These are phyloP conservation scores for Clitocybe nebularis DNA, from an alignment of 1,284 basidiomycete genomes.

Conservation along the genomic window DNA sequence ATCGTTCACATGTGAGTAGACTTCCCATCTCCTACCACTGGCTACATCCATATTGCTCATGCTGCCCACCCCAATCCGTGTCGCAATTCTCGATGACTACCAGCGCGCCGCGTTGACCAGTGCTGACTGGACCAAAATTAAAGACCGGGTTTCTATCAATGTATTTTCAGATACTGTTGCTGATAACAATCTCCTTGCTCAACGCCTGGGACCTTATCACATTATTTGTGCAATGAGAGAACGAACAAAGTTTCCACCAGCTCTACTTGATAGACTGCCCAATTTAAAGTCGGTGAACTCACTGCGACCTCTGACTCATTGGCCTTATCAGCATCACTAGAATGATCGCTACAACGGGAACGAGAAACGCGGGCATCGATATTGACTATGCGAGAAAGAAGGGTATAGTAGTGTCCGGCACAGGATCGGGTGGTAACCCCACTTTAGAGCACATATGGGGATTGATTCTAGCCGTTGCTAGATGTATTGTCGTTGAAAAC, in stretches of 20 bases:
- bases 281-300: slow-evolving; percentile 39
- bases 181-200: slow-evolving; percentile 46
- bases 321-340: slow-evolving; percentile 24
- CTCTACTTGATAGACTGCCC: slow-evolving; percentile 50
- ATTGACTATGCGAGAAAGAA: slow-evolving; percentile 40
- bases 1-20: no score
- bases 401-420: slow-evolving; percentile 57
- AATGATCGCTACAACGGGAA: slow-evolving; percentile 57
- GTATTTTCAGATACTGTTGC: slow-evolving; percentile 49
- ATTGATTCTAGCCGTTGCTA: slow-evolving; percentile 53
- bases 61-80: slow-evolving; percentile 2
- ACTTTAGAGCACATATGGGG: slow-evolving; percentile 66
- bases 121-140: slow-evolving; percentile 50
- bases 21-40: neutral
- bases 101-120: slow-evolving; percentile 45
- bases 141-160: slow-evolving; percentile 36
- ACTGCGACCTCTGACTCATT: no score
- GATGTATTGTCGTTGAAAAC: slow-evolving; percentile 50
- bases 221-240: slow-evolving; percentile 69
- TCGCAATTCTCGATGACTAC: slow-evolving; percentile 59
- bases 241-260: slow-evolving; percentile 51
- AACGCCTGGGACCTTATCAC: slow-evolving; percentile 47
- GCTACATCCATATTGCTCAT: slow-evolving; percentile 7
- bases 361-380: slow-evolving; percentile 49
- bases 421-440: slow-evolving; percentile 39